phyloP scores from a whole-genome alignment of 192 early-diverging fungal species.

The Funneliformis geosporum region DNA sequence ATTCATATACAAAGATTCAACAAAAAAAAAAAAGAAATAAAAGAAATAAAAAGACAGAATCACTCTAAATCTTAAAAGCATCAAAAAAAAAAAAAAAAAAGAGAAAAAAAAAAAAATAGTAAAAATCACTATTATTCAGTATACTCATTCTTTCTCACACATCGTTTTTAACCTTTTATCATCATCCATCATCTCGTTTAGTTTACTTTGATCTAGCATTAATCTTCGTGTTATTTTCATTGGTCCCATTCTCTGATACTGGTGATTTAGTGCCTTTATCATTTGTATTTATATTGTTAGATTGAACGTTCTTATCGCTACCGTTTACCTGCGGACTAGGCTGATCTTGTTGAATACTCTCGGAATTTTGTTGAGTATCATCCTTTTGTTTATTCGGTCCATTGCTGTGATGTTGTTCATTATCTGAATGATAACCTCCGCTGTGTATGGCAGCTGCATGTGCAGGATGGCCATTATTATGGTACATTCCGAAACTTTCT shows the following conservation, averaged over 20 bases:
- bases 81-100: not conserved
- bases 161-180: not conserved
- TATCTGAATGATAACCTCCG: slow-evolving; percentile 29
- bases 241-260: not conserved
- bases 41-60: not conserved
- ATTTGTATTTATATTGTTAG: not conserved
- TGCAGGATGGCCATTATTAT: slow-evolving; percentile 1
- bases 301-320: not conserved
- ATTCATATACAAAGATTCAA: not conserved
- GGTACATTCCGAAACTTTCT: slow-evolving; percentile 29
- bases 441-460: not conserved
- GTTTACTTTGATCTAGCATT: not conserved
- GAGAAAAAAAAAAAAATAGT: not conserved
- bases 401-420: slow-evolving; percentile 8
- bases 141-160: not conserved
- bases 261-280: not conserved
- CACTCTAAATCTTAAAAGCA: not conserved
- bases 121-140: not conserved
- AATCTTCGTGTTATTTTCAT: not conserved
- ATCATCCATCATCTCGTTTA: not conserved
- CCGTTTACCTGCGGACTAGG: not conserved
- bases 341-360: not conserved
- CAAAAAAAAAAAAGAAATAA: not conserved
- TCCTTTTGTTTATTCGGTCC: not conserved
- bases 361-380: not conserved